Conservation (phyloP, 2,329 filamentous ascomycete genomes). For the Pyricularia pennisetigena region DNA sequence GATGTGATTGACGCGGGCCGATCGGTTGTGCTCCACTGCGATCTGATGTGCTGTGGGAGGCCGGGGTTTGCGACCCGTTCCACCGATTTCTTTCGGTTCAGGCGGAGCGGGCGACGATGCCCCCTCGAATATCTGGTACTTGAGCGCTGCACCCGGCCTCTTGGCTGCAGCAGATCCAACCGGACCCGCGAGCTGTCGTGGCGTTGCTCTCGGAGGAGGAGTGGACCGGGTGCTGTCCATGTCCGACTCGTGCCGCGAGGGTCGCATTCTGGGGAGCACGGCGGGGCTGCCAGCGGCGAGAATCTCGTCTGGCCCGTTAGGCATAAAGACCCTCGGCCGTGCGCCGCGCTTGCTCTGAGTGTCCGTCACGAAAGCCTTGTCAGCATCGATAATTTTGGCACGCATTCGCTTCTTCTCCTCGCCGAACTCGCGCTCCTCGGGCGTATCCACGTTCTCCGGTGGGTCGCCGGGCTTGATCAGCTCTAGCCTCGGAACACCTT, state of each 20-base stretch:
- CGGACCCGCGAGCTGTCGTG: slow-evolving; percentile 14
- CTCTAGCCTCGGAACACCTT: slow-evolving; percentile 58
- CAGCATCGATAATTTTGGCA: slow-evolving; percentile 64
- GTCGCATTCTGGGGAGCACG: slow-evolving; percentile 52
- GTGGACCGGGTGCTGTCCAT: slow-evolving; percentile 42
- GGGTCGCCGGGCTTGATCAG: slow-evolving; percentile 55
- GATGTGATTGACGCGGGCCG: slow-evolving; percentile 72
- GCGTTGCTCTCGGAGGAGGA: slow-evolving; percentile 33
- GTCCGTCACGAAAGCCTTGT: slow-evolving; percentile 58
- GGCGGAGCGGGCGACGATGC: slow-evolving; percentile 36
- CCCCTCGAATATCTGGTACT: slow-evolving; percentile 50
- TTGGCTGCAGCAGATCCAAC: neutral
- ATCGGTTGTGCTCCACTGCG: slow-evolving; percentile 69
- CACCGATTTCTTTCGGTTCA: neutral
- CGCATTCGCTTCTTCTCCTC: slow-evolving; percentile 64
- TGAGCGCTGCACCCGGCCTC: slow-evolving; percentile 26
- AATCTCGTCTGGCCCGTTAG: slow-evolving; percentile 6
- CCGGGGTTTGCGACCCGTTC: slow-evolving; percentile 48
- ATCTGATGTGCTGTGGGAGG: slow-evolving; percentile 75
- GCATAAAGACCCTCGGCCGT: slow-evolving; percentile 22
- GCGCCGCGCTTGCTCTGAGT: slow-evolving; percentile 47
- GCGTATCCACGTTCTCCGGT: slow-evolving; percentile 65
- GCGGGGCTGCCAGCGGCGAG: slow-evolving; percentile 27
- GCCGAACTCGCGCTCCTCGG: slow-evolving; percentile 61
- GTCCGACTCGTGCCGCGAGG: slow-evolving; percentile 51